Evolutionary conservation across 805 yeast species (phyloP), one percentile per base, ranked within the genome.

Genomic region (Monosporozyma aerobia): DNA sequence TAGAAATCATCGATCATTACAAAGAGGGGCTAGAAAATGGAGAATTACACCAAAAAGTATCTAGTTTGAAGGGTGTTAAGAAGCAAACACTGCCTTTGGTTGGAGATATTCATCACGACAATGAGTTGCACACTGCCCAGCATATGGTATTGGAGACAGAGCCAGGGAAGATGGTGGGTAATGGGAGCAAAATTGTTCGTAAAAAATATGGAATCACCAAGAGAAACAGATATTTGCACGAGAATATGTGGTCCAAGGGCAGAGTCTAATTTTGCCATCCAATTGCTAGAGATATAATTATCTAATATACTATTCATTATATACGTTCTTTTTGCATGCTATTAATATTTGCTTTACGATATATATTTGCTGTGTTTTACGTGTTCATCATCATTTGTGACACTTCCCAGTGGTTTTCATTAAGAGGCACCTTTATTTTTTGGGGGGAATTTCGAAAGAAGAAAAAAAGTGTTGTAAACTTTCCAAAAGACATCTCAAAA

Each of bases 181-280:
- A 22, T 19, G 37, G 45, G 6, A 43, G 19, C 14, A 43, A 43
- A 43, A 8, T 22, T 9, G 23, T 16, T 8, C 29, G 23, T 37
- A 40, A 29, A 32, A 41, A 49, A 43, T 49, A 49, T 30, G 46
- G 47, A 23, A 49, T 32, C 41, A 41, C 19, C 19, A 44, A 25
- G 13, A 41, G 50, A 46, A 30, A 44, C 19, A 29, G 48, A 39
- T 16, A 52, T n/a, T 13, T 43, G 5, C 45, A 43, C 23, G 45
- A 43, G 14, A 13, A 43, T 23, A 43, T 43, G 45, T 43, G 45
- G 45, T 43, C 45, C 16, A 22, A 23, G 16, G 14, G 45, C 11
- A 43, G 45, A 43, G 30, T 5, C 16, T 43, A 43, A 35, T 13
- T 1, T 6, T 32, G 37, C 5, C 29, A 2, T 27, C 29, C 29